Conservation (phyloP, 202 grass and related monocot genomes). For the Sporobolus alterniflorus region DNA sequence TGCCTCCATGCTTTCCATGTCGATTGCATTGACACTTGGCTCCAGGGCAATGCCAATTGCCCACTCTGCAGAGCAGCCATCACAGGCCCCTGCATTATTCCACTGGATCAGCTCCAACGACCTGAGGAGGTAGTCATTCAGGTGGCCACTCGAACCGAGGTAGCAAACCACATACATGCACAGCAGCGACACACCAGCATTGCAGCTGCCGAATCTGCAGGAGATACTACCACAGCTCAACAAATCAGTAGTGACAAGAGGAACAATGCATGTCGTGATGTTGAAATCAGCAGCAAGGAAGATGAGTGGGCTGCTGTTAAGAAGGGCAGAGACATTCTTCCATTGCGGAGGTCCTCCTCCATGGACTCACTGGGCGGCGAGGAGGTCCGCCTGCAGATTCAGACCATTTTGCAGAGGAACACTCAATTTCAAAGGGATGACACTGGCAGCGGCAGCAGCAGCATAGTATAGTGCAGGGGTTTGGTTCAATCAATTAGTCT, state of each 20-base stretch:
- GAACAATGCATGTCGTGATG: constrained; percentile 25
- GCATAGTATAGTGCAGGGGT: constrained; percentile 6
- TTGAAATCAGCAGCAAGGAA: constrained; percentile 39
- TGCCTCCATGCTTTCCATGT: constrained; percentile 94
- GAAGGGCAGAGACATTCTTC: constrained; percentile 31
- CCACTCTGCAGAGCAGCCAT: constrained; percentile 78
- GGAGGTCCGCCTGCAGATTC: constrained; percentile 52
- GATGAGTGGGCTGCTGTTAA: constrained; percentile 48
- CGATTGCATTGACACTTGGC: constrained; percentile 79
- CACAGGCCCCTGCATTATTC: constrained; percentile 16
- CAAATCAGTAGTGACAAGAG: not conserved
- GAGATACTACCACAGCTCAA: not conserved
- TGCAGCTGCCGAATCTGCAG: not conserved
- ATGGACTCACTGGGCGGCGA: constrained; percentile 39
- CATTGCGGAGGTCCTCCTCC: constrained; percentile 64
- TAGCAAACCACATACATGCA: not conserved
- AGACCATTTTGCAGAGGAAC: constrained; percentile 53
- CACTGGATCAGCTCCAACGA: constrained; percentile 7
- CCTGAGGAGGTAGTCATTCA: constrained; percentile 18
- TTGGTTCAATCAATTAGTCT: not conserved
- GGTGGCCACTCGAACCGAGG: not conserved
- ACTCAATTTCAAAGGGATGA: constrained; percentile 17
- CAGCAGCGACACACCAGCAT: not conserved
- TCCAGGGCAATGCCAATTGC: constrained; percentile 69
- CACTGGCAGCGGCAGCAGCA: constrained; percentile 18